These are phyloP conservation scores for Cytospora mali DNA, from an alignment of 2,329 filamentous ascomycete genomes.

Conservation along the genomic window DNA sequence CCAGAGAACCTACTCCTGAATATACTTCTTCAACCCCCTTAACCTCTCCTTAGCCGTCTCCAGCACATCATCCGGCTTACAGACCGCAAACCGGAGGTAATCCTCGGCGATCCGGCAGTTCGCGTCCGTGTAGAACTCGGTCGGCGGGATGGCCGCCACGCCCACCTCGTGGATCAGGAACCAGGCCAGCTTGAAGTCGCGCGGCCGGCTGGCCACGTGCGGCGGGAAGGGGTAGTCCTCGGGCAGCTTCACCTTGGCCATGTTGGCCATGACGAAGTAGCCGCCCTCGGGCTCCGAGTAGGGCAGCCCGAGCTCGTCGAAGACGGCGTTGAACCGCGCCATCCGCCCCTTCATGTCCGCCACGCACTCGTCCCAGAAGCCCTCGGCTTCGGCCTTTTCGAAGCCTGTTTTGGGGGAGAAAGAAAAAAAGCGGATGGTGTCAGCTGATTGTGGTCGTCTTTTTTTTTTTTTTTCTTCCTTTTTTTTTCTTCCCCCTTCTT, in stretches of 20 bases:
- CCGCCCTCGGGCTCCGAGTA: constrained; percentile 95
- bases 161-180: constrained; percentile 96
- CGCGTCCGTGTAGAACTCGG: constrained; percentile 89
- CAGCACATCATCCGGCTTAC: constrained; percentile 87
- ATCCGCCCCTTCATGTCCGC: constrained; percentile 90
- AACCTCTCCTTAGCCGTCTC: constrained; percentile 78
- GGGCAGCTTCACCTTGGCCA: constrained; percentile 83
- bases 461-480: too few relatives aligned
- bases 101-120: constrained; percentile 88
- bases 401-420: constrained; percentile 55
- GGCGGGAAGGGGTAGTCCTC: constrained; percentile 84
- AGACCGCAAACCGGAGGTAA: constrained; percentile 93
- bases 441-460: too few relatives aligned
- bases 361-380: constrained; percentile 86
- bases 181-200: constrained; percentile 95
- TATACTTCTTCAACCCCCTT: constrained; percentile 73
- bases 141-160: constrained; percentile 93
- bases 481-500: too few relatives aligned
- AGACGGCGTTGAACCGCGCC: constrained; percentile 80
- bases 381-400: constrained; percentile 79
- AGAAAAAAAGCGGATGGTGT: not conserved
- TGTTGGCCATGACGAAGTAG: constrained; percentile 96
- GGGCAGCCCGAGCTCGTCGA: constrained; percentile 72
- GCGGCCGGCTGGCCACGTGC: constrained; percentile 81
- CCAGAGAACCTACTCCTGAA: constrained; percentile 39